Base-by-base conservation (phyloP, 129 eudicot genomes). In the Lactuca saligna region DNA sequence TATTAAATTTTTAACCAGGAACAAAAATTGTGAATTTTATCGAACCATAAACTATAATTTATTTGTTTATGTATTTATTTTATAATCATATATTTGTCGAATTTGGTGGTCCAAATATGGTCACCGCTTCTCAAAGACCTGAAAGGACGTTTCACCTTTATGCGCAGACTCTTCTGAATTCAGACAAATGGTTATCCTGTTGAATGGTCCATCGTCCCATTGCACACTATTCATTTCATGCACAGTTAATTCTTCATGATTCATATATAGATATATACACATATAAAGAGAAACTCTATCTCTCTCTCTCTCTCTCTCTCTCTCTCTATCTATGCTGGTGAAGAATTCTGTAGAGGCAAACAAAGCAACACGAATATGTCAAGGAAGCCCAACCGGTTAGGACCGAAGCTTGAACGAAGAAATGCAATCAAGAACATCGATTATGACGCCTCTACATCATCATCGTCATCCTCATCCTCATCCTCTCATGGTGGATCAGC, bases 381-480 rank as follows among this genome's bases (percentile, higher is more conserved):
- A 70, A 74, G 53, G 4, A 78, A 71, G 59, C 60, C 33, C 39
- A 71, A 44, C 17, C 76, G 69, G 0, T 39, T 14, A 69, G 9
- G 3, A 5, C 82, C 75, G 35, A 78, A 70, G 75, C 81, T 85
- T 17, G 86, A 81, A 14, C 83, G 90, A 3, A 62, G 75, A 37
- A 81, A 84, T 58, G 89, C 89, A 34, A 34, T 69, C 1, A 78
- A 68, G 57, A 78, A 84, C 82, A 69, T 74, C 44, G 69, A 74
- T 32, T 84, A 84, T 77, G 86, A 84, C 69, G 80, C 89, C 25
- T 63, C 69, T 3, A 8, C 37, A 12, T 59, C 63, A 6, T 16
- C 73, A 7, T 75, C 29, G 0, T 25, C 29, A 25, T 25, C 29
- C 29, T 25, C 29, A 25, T 25, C 2, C 29, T 38, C 73, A 9